phyloP scores from a whole-genome alignment of 1,284 basidiomycete species.

The Cryptococcus sp. region DNA sequence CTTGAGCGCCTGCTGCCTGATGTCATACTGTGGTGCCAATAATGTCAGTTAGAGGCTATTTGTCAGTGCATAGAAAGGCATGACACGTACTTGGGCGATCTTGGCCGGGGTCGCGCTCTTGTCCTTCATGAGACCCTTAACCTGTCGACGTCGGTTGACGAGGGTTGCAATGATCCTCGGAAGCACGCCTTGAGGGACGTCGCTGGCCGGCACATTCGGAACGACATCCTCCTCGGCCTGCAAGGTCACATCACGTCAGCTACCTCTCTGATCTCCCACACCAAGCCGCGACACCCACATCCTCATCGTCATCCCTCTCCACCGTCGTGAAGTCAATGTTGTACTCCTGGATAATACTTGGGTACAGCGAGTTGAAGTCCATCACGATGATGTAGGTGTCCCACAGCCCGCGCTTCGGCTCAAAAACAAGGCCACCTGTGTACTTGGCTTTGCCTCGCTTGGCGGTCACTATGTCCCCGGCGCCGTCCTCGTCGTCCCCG shows the following conservation, averaged over 20 bases:
- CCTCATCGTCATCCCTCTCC: slow-evolving; percentile 64
- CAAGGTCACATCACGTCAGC: slow-evolving; percentile 8
- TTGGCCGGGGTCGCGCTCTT: slow-evolving; percentile 70
- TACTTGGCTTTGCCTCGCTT: slow-evolving; percentile 87
- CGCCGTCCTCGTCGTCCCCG: slow-evolving; percentile 51
- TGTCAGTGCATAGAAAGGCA: background rate
- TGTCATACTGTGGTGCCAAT: slow-evolving; percentile 66
- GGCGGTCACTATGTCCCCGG: slow-evolving; percentile 56
- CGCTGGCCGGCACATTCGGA: slow-evolving; percentile 77
- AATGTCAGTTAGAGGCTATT: background rate
- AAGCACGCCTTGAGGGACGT: slow-evolving; percentile 78
- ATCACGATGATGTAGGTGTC: slow-evolving; percentile 97
- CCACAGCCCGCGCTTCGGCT: slow-evolving; percentile 94
- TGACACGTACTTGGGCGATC: slow-evolving; percentile 67
- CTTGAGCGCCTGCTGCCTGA: slow-evolving; percentile 96
- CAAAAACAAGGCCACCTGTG: slow-evolving; percentile 97
- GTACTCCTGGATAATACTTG: slow-evolving; percentile 99
- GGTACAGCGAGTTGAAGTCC: slow-evolving; percentile 99
- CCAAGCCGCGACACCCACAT: slow-evolving; percentile 50
- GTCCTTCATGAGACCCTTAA: slow-evolving; percentile 96
- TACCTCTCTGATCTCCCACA: background rate
- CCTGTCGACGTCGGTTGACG: slow-evolving; percentile 81
- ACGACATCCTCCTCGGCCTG: slow-evolving; percentile 73
- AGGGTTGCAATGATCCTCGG: slow-evolving; percentile 94
- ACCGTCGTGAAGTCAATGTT: slow-evolving; percentile 99